Evolutionary conservation across 176 grass and related monocot species (phyloP).

Genomic region (Echinochloa phyllopogon): DNA sequence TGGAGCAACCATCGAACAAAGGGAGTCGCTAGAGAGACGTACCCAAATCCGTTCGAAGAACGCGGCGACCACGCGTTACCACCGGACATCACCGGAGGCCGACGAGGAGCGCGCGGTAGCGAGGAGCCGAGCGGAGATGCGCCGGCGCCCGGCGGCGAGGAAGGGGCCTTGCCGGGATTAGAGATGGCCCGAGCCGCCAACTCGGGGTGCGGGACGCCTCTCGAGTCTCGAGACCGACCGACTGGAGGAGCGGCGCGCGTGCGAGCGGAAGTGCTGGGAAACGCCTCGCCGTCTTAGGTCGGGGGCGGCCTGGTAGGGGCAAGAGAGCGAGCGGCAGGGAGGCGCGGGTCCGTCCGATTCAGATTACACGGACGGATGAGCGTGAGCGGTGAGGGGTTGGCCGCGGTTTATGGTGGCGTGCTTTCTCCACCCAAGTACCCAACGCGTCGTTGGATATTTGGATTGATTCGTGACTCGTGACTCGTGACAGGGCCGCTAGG

Average conservation of each 20-base stretch:
- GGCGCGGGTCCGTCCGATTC: neutral
- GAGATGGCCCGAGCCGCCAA: neutral
- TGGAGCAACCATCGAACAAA: neutral
- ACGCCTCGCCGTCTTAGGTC: neutral
- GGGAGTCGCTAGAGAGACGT: neutral
- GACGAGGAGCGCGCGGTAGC: neutral
- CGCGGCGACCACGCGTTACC: constrained; percentile 16
- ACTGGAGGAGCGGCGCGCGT: neutral
- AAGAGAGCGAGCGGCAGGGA: neutral
- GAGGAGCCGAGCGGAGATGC: neutral
- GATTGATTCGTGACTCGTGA: too few species aligned
- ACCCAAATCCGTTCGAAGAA: constrained; percentile 37
- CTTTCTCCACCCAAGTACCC: neutral
- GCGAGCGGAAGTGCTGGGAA: neutral
- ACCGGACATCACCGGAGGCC: neutral
- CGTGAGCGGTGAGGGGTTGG: neutral
- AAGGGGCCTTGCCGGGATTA: neutral
- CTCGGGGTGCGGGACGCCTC: neutral
- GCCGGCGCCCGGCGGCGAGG: neutral
- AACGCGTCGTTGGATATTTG: neutral
- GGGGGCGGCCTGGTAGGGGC: too few species aligned
- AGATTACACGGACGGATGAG: neutral
- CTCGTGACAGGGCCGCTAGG: neutral
- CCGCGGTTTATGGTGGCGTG: neutral
- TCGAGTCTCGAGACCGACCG: neutral